Conservation (phyloP, 176 grass and related monocot species). For the Juncus inflexus region DNA sequence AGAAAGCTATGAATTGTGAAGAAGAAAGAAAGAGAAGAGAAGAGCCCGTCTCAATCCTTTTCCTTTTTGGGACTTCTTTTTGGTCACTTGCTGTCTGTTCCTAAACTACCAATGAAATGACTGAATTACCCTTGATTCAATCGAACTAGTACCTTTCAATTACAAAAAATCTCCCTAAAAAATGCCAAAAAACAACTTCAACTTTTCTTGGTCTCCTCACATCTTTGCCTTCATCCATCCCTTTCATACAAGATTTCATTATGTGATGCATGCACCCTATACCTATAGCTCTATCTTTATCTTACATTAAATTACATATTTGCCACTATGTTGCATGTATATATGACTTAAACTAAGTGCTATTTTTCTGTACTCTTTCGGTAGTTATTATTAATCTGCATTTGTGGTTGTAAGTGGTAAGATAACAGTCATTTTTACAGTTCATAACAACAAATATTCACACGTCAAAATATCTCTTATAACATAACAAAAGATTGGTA, state of each 20-base stretch:
- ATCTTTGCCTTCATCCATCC: constrained; percentile 32
- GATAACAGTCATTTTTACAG: no score
- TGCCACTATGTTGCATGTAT: background rate
- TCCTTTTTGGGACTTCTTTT: constrained; percentile 24
- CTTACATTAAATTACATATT: constrained; percentile 7
- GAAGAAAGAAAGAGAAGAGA: no score
- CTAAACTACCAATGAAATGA: background rate
- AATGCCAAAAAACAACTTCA: constrained; percentile 28
- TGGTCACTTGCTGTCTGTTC: constrained; percentile 12
- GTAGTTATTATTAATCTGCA: no score
- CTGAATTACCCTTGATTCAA: constrained; percentile 16
- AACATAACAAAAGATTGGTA: no score
- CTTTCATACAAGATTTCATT: constrained; percentile 25
- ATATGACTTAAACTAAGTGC: background rate
- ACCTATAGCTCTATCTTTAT: background rate
- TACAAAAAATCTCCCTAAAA: constrained; percentile 14
- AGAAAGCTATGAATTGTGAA: no score
- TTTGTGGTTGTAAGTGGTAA: no score
- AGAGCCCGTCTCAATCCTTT: background rate
- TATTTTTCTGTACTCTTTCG: no score
- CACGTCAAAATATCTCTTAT: no score
- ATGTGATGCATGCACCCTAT: constrained; percentile 8
- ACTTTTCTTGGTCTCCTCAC: constrained; percentile 31
- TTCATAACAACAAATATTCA: no score
- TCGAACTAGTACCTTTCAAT: background rate